Evolutionary conservation across 345 rosid genomes (phyloP).

Genomic region (Corchorus olitorius): DNA sequence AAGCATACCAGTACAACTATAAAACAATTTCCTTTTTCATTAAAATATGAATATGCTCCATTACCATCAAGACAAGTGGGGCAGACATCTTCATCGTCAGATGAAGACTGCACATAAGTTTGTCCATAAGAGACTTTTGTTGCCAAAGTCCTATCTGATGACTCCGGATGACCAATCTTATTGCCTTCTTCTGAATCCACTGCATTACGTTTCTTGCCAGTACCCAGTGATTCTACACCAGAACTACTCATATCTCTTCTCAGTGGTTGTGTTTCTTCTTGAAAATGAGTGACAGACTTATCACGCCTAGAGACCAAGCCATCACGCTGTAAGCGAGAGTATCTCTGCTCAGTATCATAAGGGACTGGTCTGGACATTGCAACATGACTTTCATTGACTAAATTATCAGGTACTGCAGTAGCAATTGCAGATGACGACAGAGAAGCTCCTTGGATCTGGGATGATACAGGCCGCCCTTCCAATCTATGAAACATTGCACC

Average conservation of each 20-base stretch:
- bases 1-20: background rate
- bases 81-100: conserved; percentile 67
- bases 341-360: conserved; percentile 62
- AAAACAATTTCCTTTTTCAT: background rate
- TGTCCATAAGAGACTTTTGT: conserved; percentile 36
- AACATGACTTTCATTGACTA: conserved; percentile 39
- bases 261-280: conserved; percentile 55
- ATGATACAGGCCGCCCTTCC: conserved; percentile 39
- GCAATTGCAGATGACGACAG: conserved; percentile 38
- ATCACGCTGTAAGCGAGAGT: conserved; percentile 57
- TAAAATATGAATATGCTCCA: conserved; percentile 6
- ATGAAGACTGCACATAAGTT: conserved; percentile 34
- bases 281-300: conserved; percentile 56
- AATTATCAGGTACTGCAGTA: conserved; percentile 38
- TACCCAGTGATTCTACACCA: conserved; percentile 43
- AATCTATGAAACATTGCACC: conserved; percentile 46
- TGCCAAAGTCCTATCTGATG: conserved; percentile 41
- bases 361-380: conserved; percentile 44
- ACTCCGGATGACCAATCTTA: conserved; percentile 37
- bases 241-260: conserved; percentile 54
- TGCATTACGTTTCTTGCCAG: conserved; percentile 48
- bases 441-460: conserved; percentile 45
- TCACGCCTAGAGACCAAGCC: conserved; percentile 70
- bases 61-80: conserved; percentile 79
- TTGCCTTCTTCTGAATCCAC: conserved; percentile 44